Percentiles rank a stretch among this genome's conserved stretches.
Evolutionary conservation across 2,329 filamentous ascomycete genomes (phyloP).

Genomic region (Meredithiella fracta): DNA sequence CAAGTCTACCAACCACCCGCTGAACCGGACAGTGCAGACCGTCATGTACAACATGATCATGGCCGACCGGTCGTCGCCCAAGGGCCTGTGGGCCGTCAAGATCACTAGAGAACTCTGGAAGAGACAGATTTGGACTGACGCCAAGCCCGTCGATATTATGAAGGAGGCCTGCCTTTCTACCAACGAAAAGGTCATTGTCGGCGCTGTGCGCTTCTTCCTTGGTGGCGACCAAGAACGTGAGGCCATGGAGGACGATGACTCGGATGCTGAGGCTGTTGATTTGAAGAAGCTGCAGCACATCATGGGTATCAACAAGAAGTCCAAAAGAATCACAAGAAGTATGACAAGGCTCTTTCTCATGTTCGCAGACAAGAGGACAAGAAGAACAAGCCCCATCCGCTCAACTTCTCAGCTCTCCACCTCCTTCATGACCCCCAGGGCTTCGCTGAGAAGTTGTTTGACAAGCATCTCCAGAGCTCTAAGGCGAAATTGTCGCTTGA

Average conservation of each 20-base stretch:
- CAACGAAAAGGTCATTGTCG: conserved; percentile 81
- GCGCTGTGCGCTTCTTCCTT: conserved; percentile 84
- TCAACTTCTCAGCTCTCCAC: conserved; percentile 94
- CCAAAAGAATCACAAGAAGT: conserved; percentile 67
- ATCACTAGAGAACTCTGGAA: conserved; percentile 93
- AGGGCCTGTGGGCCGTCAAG: conserved; percentile 91
- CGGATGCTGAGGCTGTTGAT: conserved; percentile 64
- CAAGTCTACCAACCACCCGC: conserved; percentile 74
- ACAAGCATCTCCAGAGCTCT: conserved; percentile 75
- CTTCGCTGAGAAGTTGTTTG: conserved; percentile 79
- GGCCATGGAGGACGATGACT: conserved; percentile 77
- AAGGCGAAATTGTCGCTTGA: conserved; percentile 77
- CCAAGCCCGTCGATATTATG: conserved; percentile 95
- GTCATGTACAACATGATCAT: conserved; percentile 84
- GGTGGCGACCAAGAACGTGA: conserved; percentile 93
- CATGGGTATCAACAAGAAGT: conserved; percentile 89
- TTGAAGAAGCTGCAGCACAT: conserved; percentile 72
- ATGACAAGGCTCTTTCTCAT: conserved; percentile 67
- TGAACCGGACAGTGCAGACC: conserved; percentile 86
- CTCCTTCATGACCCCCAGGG: conserved; percentile 86
- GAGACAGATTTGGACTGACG: conserved; percentile 86
- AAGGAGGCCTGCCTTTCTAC: conserved; percentile 78
- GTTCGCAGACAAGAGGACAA: conserved; percentile 73
- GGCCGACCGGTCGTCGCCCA: conserved; percentile 66
- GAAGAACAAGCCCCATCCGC: conserved; percentile 68